Conservation (phyloP, 306 rosid species). For the Medicago arabica region DNA sequence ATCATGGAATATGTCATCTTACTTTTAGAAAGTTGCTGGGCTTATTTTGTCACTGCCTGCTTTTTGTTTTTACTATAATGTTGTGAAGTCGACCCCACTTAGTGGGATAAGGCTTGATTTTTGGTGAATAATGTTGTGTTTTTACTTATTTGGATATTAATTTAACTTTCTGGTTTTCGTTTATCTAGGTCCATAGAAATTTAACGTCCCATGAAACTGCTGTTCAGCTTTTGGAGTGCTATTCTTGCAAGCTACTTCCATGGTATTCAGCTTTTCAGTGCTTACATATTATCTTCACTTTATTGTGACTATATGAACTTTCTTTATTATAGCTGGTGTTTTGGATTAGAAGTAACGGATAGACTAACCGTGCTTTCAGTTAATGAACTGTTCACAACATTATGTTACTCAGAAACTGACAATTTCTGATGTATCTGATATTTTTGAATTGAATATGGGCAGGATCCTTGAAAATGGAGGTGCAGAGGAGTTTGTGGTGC, state of each 20-base stretch:
- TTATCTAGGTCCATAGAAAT: constrained; percentile 63
- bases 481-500: constrained; percentile 67
- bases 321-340: constrained; percentile 22
- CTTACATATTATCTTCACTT: constrained; percentile 33
- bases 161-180: constrained; percentile 40
- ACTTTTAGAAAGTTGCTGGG: constrained; percentile 12
- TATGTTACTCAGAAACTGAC: constrained; percentile 16
- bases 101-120: too few relatives aligned
- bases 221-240: constrained; percentile 80
- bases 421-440: constrained; percentile 39
- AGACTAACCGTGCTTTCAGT: not conserved
- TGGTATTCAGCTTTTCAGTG: constrained; percentile 57
- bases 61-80: not conserved
- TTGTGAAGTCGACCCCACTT: too few relatives aligned
- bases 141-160: constrained; percentile 33
- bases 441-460: constrained; percentile 48
- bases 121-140: not conserved
- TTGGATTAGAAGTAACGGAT: constrained; percentile 23
- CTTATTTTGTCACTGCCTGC: constrained; percentile 23
- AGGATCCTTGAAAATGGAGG: constrained; percentile 72
- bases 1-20: constrained; percentile 39
- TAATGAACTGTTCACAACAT: constrained; percentile 31
- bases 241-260: constrained; percentile 74
- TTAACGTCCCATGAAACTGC: constrained; percentile 53
- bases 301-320: constrained; percentile 20